Evolutionary conservation across 371 early-diverging fungal genomes (phyloP), one percentile per base, ranked within the genome.

Genomic region (Choanephora cucurbitarum): DNA sequence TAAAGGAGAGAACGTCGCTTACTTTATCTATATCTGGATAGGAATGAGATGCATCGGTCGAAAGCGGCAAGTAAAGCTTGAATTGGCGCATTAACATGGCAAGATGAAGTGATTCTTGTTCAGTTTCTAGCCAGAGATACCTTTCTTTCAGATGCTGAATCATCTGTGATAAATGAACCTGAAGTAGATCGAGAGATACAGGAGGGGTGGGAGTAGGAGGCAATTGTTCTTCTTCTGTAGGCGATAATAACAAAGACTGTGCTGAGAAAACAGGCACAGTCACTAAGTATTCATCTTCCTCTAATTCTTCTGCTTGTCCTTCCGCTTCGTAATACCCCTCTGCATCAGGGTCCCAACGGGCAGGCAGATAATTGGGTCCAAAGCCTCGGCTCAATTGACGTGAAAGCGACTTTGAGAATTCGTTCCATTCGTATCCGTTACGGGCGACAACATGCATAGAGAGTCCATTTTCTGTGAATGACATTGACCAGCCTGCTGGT

Each of bases 401-500:
- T 10, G 72, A 64, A n/a, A 72, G 57, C 5, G 67, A 56, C 21
- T 67, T 63, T 9, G 62, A 47, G 56, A 78, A 74, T 6, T 49
- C 48, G n/a, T 62, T 58, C 18, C 70, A 66, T 49, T 74, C 78
- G 31, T 31, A 33, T 6, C 66, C 41, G 23, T 62, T 70, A 10
- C 67, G 58, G 17, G 67, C 60, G 2, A 58, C 62, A 0, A 73
- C 67, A 22, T 78, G 72, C 23, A 78, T 46, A 2, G 71, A 64
- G 10, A 78, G 46, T 5, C 78, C 78, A 3, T 54, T 19, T 4
- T 64, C 49, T 2, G 68, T 64, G 13, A 74, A 46, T 6, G 69
- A 68, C 62, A 78, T 68, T 45, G 75, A 74, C 78, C 78, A 78
- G 2, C 58, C 59, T n/a, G 60, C 59, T 5, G 64, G 60, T 13